Base-by-base conservation (phyloP, 2,329 filamentous ascomycete genomes). In the Fusarium heterosporum region DNA sequence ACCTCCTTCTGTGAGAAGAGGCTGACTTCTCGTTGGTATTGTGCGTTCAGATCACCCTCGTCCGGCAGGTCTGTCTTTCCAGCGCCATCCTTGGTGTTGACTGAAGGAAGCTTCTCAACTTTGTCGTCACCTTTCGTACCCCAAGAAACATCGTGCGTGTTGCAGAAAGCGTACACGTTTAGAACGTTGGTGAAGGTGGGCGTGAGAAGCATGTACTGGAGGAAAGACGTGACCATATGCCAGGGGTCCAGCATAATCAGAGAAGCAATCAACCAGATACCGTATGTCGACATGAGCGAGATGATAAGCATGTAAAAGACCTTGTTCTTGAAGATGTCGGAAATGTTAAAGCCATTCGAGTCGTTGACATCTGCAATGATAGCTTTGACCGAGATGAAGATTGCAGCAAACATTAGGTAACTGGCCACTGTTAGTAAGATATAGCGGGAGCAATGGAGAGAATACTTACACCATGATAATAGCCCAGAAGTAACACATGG, bases 81-180 rank as follows among this genome's bases (percentile, higher is more conserved):
- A 70, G 83, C 80, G 70, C 93, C 95, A 42, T 96, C 92, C 78
- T 97, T 97, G 53, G 94, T 90, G 71, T 90, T 94, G 71, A 96
- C 95, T 0, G 90, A 93, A 3, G 93, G 93, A 52, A 97, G 87
- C 75, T 95, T 94, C 72, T 97, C 93, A 8, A 95, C 86, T 79
- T 97, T 97, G 81, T 97, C 95, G 77, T 98, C 96, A 73, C 96
- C 96, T 80, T 98, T 99, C 40, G 96, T 99, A 42, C 96, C 96
- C 96, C 96, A 99, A 0, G 94, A 97, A 19, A 99, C 93, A 77
- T 99, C 96, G 86, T 99, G 96, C 0, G 95, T 97, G 82, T 99
- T 99, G 84, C 96, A 98, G 81, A 99, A 99, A 63, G 95, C 95
- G 80, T 98, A 99, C 57, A 99, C 96, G 83, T 98, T 99, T 73